These are phyloP conservation scores for Basipetospora chlamydospora DNA, from an alignment of 2,329 filamentous ascomycete species.

Conservation along the genomic window DNA sequence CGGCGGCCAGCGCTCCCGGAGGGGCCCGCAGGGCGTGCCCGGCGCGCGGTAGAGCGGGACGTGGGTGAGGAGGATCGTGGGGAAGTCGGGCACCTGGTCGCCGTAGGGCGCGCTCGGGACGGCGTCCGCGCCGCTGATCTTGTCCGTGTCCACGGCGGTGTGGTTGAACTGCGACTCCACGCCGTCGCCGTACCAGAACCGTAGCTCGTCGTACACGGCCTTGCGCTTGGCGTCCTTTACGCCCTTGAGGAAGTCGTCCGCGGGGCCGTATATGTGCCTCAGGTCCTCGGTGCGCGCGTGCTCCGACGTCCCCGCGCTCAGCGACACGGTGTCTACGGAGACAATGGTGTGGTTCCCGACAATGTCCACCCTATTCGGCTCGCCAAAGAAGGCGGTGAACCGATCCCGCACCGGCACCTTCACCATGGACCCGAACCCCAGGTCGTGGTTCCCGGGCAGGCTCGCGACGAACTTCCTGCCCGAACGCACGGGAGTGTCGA, in stretches of 20 bases:
- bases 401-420: conserved; percentile 66
- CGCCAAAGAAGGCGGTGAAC: conserved; percentile 80
- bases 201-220: conserved; percentile 54
- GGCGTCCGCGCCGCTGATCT: conserved; percentile 18
- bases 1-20: conserved; percentile 72
- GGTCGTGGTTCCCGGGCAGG: conserved; percentile 85
- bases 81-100: conserved; percentile 43
- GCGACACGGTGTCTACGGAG: conserved; percentile 73
- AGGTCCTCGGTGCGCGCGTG: conserved; percentile 37
- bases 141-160: conserved; percentile 27
- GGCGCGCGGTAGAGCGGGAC: conserved; percentile 74
- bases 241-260: conserved; percentile 58
- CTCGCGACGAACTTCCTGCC: conserved; percentile 68
- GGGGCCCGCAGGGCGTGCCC: conserved; percentile 75
- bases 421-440: conserved; percentile 79
- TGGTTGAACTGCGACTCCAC: conserved; percentile 43
- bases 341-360: conserved; percentile 93
- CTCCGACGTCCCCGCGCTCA: conserved; percentile 54
- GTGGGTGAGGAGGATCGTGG: conserved; percentile 79
- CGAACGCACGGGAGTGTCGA: conserved; percentile 8
- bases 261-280: conserved; percentile 56
- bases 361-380: conserved; percentile 80
- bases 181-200: conserved; percentile 44
- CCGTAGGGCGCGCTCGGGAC: not conserved
- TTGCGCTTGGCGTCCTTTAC: conserved; percentile 52